Base-by-base conservation (phyloP, 2,329 filamentous ascomycete genomes). In the Zymoseptoria passerinii region DNA sequence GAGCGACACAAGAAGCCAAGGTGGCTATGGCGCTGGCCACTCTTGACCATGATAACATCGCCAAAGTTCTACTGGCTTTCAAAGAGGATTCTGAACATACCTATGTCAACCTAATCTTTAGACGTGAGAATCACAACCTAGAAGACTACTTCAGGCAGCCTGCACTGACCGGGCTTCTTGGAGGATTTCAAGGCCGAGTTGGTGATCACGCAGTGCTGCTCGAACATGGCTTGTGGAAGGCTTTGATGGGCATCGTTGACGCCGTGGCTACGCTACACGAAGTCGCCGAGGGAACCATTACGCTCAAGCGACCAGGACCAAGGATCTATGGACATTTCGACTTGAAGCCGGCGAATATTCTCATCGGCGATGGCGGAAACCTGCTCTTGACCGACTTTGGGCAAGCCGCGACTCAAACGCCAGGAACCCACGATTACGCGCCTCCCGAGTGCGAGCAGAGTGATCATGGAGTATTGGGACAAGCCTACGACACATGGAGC, bases 361-460 rank as follows among this genome's bases (percentile, higher is more conserved):
- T 58, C 19, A 51, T 58, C 3, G 28, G 52, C 35, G 27, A 50
- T 48, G 49, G 52, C 19, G 49, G 53, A 18, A 58, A 20, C 44
- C 48, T 58, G 6, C 56, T 58, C 28, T 35, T 58, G 13, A 58
- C 56, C 9, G 52, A 58, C 27, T 58, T 58, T 40, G 56, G 56
- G 8, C 52, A 58, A 40, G 52, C 52, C 29, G 56, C 52, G 4
- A 48, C 20, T 28, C 27, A 48, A 19, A 58, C 48, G 4, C 40
- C 55, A n/a, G 52, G 56, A 8, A 55, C 56, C 9, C 23, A 23
- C 23, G 23, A 23, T 23, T 23, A 23, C 4, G 23, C 23, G 23
- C 23, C 23, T 23, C 23, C 23, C 2, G 23, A 23, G 23, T 23
- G 23, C 23, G 23, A 23, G 23, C 23, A 23, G 23, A 23, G 23